phyloP scores from a whole-genome alignment of 148 eudicot species.

The Chenopodium quinoa region DNA sequence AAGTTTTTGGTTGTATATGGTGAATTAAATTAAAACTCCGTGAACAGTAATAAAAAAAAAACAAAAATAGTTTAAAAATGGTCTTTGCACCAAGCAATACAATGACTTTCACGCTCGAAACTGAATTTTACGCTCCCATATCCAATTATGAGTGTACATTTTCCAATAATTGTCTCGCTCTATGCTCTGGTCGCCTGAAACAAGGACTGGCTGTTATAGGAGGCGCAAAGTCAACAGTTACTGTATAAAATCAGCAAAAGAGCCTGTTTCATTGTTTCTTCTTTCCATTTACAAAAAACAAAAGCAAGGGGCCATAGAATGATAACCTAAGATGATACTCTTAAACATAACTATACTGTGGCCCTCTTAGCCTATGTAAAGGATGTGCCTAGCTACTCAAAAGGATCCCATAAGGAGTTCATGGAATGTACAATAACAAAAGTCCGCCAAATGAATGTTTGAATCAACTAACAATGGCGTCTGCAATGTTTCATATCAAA shows the following conservation, averaged over 20 bases:
- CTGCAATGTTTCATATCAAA: not conserved
- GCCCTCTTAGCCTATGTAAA: slow-evolving; percentile 7
- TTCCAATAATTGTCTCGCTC: not conserved
- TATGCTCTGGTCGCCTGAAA: not conserved
- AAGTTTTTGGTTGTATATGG: too few relatives aligned
- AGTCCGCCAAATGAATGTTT: not conserved
- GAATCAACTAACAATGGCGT: slow-evolving; percentile 13
- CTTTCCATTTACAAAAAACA: slow-evolving; percentile 17
- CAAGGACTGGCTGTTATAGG: not conserved
- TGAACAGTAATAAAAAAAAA: too few relatives aligned
- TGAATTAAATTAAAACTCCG: too few relatives aligned
- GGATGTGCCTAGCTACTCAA: not conserved
- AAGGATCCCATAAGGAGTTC: not conserved
- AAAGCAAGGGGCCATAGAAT: not conserved
- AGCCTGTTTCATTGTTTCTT: slow-evolving; percentile 6
- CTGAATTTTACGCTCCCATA: too few relatives aligned
- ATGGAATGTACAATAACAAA: slow-evolving; percentile 20
- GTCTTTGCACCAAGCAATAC: too few relatives aligned
- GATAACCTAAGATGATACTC: not conserved
- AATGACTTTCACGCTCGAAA: too few relatives aligned
- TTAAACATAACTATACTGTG: slow-evolving; percentile 3
- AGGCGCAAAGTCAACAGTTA: not conserved
- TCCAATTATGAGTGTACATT: not conserved
- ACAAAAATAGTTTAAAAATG: too few relatives aligned
- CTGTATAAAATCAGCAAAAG: not conserved